Conservation (phyloP, 106 monocot genomes). For the Narthecium ossifragum region DNA sequence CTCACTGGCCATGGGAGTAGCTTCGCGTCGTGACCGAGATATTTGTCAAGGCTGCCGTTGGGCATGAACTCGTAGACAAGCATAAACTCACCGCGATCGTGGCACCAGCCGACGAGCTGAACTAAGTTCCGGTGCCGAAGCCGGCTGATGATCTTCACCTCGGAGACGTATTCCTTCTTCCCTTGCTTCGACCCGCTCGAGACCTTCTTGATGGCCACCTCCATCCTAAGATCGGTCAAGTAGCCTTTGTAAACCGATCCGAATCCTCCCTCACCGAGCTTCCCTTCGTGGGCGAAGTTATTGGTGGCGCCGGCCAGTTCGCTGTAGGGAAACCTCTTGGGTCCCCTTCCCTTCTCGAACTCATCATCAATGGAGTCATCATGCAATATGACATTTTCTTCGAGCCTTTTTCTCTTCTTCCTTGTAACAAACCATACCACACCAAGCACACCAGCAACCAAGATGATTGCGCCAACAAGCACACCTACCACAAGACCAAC, state of each 20-base stretch:
- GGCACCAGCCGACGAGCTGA: conserved; percentile 58
- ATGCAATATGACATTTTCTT: neutral
- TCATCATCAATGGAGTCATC: neutral
- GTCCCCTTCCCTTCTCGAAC: conserved; percentile 9
- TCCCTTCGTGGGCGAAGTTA: conserved; percentile 36
- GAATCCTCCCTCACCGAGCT: conserved; percentile 65
- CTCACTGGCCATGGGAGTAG: conserved; percentile 33
- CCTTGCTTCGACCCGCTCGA: conserved; percentile 48
- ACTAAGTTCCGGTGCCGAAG: conserved; percentile 54
- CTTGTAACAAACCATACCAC: neutral
- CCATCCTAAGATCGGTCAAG: conserved; percentile 10
- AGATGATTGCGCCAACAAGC: neutral
- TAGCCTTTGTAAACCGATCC: conserved; percentile 46
- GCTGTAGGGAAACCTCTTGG: conserved; percentile 26
- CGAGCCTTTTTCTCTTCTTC: neutral
- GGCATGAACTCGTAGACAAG: conserved; percentile 63
- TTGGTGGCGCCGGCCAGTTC: conserved; percentile 38
- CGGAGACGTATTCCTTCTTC: conserved; percentile 49
- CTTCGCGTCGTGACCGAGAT: conserved; percentile 18
- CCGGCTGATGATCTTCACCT: conserved; percentile 56
- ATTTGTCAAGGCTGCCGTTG: conserved; percentile 50
- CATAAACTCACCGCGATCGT: conserved; percentile 29
- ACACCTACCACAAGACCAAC: neutral
- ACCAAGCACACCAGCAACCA: neutral
- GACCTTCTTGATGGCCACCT: conserved; percentile 55